Evolutionary conservation across 805 yeast species (phyloP), one percentile per base, ranked within the genome.

Genomic region (Candida ulmi): DNA sequence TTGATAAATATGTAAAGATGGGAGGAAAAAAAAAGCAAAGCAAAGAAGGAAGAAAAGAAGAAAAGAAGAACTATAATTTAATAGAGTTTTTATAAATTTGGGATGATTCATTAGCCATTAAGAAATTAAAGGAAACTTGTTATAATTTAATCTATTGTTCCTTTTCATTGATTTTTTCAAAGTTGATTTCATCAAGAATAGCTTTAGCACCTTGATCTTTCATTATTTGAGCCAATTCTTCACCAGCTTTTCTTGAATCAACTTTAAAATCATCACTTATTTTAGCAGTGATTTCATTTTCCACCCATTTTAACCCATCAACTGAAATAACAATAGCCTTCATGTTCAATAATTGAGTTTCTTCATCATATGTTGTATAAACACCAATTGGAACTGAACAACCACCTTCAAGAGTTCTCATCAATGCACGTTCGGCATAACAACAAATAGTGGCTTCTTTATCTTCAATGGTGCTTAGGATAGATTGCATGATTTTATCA

Each of bases 301-400:
- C 85, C 13, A 88, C 88, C 26, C 63, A 69, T 45, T 76, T 69
- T 7, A 65, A 61, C 11, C 99, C 99, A 58, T 90, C 95, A 9
- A 90, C 90, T 45, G 83, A 76, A 25, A 88, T 83, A 13, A 91
- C 95, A 28, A 84, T 72, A 6, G 85, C 95, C 47, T 76, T 75
- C 45, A 90, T 63, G 5, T 58, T 53, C 40, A 88, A 68, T 8
- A 47, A 48, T 28, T 70, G 62, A 0, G 78, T 68, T 17, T 60
- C 63, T 39, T 73, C 61, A 47, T 73, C 64, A 43, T 63, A 83
- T 8, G 54, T 47, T n/a, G 88, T 71, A 47, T 78, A 74, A 23
- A 88, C 96, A 38, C 99, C 99, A 48, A 93, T 85, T 7, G 99
- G 99, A 15, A 93, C 97, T 1, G 96, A 87, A 63, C 99, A 93